phyloP scores from a whole-genome alignment of 306 rosid species.

The Pueraria montana region DNA sequence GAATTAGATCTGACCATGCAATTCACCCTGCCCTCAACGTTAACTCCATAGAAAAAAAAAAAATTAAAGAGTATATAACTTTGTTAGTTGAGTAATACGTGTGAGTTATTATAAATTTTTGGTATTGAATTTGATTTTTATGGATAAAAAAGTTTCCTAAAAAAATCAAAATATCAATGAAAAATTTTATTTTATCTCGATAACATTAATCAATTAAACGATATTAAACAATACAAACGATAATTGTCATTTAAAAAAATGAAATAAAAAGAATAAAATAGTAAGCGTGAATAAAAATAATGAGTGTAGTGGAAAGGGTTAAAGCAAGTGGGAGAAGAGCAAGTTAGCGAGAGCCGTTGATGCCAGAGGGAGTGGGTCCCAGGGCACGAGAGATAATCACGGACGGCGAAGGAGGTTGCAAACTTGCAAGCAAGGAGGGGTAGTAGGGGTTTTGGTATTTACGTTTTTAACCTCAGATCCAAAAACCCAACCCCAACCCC shows the following conservation, averaged over 20 bases:
- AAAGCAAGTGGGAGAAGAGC: constrained; percentile 25
- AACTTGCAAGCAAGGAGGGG: not conserved
- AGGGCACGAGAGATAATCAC: constrained; percentile 29
- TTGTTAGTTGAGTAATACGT: too few relatives aligned
- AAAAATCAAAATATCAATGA: too few relatives aligned
- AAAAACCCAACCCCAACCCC: not conserved
- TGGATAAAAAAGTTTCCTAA: too few relatives aligned
- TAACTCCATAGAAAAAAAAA: not conserved
- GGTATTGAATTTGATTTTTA: too few relatives aligned
- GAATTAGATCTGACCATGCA: not conserved
- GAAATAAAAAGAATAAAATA: not conserved
- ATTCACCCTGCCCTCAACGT: not conserved
- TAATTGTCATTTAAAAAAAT: not conserved
- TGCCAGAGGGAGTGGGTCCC: constrained; percentile 14
- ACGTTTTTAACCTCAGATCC: constrained; percentile 46
- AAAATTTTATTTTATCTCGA: not conserved
- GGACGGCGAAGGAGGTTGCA: constrained; percentile 43
- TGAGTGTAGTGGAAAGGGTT: not conserved
- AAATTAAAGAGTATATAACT: too few relatives aligned
- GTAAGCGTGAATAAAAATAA: not conserved
- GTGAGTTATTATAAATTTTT: too few relatives aligned
- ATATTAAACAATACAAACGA: too few relatives aligned
- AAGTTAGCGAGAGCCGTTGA: constrained; percentile 29
- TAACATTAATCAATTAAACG: not conserved
- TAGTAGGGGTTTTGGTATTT: constrained; percentile 47